Percentiles rank a stretch among this genome's conserved stretches.
These are phyloP conservation scores for Psilocybe subaeruginosa DNA, from an alignment of 768 basidiomycete genomes.

Conservation along the genomic window DNA sequence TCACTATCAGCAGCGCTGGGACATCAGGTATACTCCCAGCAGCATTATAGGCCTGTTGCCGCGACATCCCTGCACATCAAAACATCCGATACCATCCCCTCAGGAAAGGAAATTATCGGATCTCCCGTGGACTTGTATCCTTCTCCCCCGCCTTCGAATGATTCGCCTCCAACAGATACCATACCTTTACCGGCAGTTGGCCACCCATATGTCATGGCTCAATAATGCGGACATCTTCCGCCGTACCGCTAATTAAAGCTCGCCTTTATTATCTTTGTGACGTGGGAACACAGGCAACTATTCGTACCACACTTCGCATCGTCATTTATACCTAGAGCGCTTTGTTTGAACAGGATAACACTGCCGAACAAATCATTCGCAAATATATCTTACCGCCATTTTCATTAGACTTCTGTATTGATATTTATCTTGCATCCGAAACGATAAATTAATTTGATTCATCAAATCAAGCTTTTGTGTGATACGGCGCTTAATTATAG, in stretches of 20 bases:
- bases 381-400: slow-evolving; percentile 13
- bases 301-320: background rate
- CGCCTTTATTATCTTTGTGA: too few relatives aligned
- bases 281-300: too few relatives aligned
- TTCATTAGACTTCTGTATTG: slow-evolving; percentile 13
- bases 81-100: slow-evolving; percentile 23
- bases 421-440: slow-evolving; percentile 12
- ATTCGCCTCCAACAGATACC: slow-evolving; percentile 34
- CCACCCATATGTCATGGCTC: slow-evolving; percentile 8
- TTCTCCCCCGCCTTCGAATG: slow-evolving; percentile 46
- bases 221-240: background rate
- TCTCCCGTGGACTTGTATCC: slow-evolving; percentile 49
- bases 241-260: background rate
- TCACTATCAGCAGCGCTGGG: slow-evolving; percentile 25
- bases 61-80: slow-evolving; percentile 24
- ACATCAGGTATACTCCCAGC: slow-evolving; percentile 17
- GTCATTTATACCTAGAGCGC: background rate
- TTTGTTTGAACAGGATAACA: background rate
- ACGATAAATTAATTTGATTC: background rate
- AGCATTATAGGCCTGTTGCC: slow-evolving; percentile 23
- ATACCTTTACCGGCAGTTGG: slow-evolving; percentile 23
- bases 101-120: slow-evolving; percentile 20
- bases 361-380: background rate
- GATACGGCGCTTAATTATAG: background rate
- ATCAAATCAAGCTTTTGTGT: background rate